phyloP scores from a whole-genome alignment of 2,329 filamentous ascomycete genomes.

The Trichoderma simmonsii region DNA sequence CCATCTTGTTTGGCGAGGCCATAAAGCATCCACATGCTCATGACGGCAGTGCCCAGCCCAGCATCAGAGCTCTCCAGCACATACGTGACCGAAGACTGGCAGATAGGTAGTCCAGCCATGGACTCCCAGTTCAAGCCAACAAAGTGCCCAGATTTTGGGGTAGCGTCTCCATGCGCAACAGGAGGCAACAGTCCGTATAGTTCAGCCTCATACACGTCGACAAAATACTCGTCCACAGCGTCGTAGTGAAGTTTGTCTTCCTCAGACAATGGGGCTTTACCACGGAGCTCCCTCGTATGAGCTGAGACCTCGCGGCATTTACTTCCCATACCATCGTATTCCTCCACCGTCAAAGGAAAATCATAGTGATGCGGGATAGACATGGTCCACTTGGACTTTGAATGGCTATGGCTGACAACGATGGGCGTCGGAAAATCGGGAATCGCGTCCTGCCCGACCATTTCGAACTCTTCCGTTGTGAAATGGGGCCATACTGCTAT shows the following conservation, averaged over 20 bases:
- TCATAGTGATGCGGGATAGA: conserved; percentile 65
- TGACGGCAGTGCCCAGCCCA: conserved; percentile 71
- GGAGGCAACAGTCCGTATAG: conserved; percentile 57
- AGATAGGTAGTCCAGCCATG: conserved; percentile 53
- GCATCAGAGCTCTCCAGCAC: conserved; percentile 70
- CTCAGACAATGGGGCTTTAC: conserved; percentile 39
- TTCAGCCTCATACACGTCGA: conserved; percentile 73
- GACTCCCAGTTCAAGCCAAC: conserved; percentile 47
- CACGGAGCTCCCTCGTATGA: conserved; percentile 49
- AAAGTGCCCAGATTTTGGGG: conserved; percentile 42
- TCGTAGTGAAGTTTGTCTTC: conserved; percentile 53
- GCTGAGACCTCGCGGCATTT: conserved; percentile 64
- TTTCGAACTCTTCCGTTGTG: conserved; percentile 52
- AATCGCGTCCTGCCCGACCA: conserved; percentile 63
- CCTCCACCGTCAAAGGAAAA: conserved; percentile 64
- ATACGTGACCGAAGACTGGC: conserved; percentile 71
- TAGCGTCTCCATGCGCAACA: conserved; percentile 34
- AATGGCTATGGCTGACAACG: conserved; percentile 62
- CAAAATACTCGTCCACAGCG: conserved; percentile 62
- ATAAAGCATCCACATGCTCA: conserved; percentile 82
- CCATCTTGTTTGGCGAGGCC: conserved; percentile 72
- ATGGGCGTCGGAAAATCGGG: conserved; percentile 72
- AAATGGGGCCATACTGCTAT: conserved; percentile 43
- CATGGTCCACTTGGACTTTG: conserved; percentile 73
- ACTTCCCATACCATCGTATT: conserved; percentile 68